Evolutionary conservation across 768 basidiomycete genomes (phyloP).

Genomic region (Roridomyces roridus): DNA sequence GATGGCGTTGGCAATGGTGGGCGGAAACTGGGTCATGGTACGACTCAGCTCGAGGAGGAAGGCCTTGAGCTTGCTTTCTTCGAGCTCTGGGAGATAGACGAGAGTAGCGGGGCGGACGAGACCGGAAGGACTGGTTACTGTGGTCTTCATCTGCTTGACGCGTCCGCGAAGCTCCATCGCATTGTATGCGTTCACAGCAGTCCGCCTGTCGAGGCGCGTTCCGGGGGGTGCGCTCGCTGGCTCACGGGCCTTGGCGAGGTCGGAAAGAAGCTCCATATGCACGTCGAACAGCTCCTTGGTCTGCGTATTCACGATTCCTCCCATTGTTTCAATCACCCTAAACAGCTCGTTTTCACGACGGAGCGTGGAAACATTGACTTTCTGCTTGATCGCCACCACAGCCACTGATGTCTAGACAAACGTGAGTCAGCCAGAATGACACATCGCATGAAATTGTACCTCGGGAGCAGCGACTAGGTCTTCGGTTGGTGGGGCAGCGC

Average conservation of each 20-base stretch:
- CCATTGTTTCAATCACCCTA: conserved; percentile 65
- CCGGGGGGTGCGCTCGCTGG: conserved; percentile 73
- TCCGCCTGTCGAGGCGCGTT: conserved; percentile 76
- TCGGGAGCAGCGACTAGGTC: no score
- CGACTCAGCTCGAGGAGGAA: conserved; percentile 66
- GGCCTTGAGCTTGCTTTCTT: conserved; percentile 56
- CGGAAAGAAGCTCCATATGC: conserved; percentile 67
- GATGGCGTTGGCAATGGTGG: conserved; percentile 36
- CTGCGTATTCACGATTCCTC: conserved; percentile 71
- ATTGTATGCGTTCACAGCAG: conserved; percentile 63
- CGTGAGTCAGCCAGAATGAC: no score
- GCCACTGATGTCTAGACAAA: neutral
- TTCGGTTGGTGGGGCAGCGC: no score
- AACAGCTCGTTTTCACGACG: conserved; percentile 83
- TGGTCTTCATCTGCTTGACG: conserved; percentile 74
- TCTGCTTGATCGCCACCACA: conserved; percentile 33
- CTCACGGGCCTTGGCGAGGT: conserved; percentile 64
- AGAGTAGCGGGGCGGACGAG: conserved; percentile 64
- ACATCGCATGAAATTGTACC: no score
- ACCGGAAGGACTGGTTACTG: conserved; percentile 64
- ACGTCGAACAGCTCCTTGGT: conserved; percentile 74
- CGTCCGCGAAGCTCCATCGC: conserved; percentile 69
- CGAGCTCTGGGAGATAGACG: conserved; percentile 66
- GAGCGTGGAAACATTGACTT: conserved; percentile 76
- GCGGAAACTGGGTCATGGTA: conserved; percentile 34